Percentiles rank a stretch among this genome's conserved stretches.
Evolutionary conservation across 2,329 filamentous ascomycete species (phyloP).

Genomic region (Penicillium sp.): DNA sequence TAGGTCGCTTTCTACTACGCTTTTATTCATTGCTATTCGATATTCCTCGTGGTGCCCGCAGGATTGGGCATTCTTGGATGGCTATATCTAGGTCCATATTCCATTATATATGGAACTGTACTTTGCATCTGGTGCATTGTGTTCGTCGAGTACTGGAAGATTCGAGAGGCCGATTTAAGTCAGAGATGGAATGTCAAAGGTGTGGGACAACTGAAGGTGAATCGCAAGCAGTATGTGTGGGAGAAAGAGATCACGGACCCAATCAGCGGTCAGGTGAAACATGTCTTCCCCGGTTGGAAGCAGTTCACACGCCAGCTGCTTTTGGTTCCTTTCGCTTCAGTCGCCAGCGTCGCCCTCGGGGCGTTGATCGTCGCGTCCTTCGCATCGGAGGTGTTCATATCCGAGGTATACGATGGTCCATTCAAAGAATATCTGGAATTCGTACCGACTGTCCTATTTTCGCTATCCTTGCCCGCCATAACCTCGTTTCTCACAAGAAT

Average conservation of each 20-base stretch:
- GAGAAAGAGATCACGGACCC: constrained; percentile 75
- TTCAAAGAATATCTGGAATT: constrained; percentile 83
- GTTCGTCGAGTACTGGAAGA: constrained; percentile 96
- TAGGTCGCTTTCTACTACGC: constrained; percentile 92
- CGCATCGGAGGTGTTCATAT: constrained; percentile 91
- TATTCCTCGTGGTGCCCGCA: constrained; percentile 78
- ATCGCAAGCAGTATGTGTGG: constrained; percentile 73
- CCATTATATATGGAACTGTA: constrained; percentile 71
- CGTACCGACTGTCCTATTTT: constrained; percentile 84
- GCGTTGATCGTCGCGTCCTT: constrained; percentile 83
- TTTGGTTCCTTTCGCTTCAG: constrained; percentile 79
- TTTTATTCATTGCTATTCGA: constrained; percentile 87
- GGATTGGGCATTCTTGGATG: constrained; percentile 73
- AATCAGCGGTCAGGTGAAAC: constrained; percentile 74
- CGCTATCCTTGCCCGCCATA: constrained; percentile 73
- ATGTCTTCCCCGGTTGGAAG: constrained; percentile 72
- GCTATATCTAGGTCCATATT: constrained; percentile 82
- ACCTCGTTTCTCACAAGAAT: constrained; percentile 71
- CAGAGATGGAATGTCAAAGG: constrained; percentile 86
- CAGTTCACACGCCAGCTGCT: constrained; percentile 74
- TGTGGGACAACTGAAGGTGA: constrained; percentile 76
- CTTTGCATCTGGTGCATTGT: constrained; percentile 83
- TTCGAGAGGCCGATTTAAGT: constrained; percentile 81
- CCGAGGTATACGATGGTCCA: constrained; percentile 86
- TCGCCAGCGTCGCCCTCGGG: constrained; percentile 70